These are phyloP conservation scores for Ilex asprella DNA, from an alignment of 257 asterid genomes.

Conservation along the genomic window DNA sequence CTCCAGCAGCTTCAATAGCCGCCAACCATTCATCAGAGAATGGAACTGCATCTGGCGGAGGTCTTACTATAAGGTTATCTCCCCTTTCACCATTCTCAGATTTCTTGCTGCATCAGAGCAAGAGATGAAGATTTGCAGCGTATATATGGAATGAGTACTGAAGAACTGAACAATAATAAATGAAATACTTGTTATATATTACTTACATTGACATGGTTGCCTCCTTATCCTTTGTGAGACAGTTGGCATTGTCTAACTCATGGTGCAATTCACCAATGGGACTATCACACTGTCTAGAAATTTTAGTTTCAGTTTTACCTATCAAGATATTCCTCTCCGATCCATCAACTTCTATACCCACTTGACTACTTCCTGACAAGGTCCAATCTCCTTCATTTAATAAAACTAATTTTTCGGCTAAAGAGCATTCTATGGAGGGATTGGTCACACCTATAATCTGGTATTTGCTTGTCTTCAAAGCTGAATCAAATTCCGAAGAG, in stretches of 20 bases:
- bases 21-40: conserved; percentile 99
- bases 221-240: conserved; percentile 22
- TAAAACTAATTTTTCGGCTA: background rate
- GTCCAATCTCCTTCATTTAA: conserved; percentile 10
- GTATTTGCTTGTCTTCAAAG: conserved; percentile 2
- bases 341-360: conserved; percentile 1
- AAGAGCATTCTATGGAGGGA: conserved; percentile 8
- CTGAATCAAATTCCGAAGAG: conserved; percentile 2
- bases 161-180: conserved; percentile 4
- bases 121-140: background rate
- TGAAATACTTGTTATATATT: conserved; percentile 2
- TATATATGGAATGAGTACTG: no score
- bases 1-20: conserved; percentile 97
- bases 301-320: conserved; percentile 19
- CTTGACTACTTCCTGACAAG: conserved; percentile 5
- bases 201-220: conserved; percentile 39
- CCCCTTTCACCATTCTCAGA: conserved; percentile 23
- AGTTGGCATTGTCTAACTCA: conserved; percentile 19
- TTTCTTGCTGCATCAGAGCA: conserved; percentile 35
- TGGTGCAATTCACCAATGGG: conserved; percentile 17
- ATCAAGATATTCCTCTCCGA: background rate
- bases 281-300: conserved; percentile 22
- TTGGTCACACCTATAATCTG: background rate
- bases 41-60: conserved; percentile 65
- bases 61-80: conserved; percentile 23